phyloP scores from a whole-genome alignment of 164 flowering plant genomes.

The Sedum album region DNA sequence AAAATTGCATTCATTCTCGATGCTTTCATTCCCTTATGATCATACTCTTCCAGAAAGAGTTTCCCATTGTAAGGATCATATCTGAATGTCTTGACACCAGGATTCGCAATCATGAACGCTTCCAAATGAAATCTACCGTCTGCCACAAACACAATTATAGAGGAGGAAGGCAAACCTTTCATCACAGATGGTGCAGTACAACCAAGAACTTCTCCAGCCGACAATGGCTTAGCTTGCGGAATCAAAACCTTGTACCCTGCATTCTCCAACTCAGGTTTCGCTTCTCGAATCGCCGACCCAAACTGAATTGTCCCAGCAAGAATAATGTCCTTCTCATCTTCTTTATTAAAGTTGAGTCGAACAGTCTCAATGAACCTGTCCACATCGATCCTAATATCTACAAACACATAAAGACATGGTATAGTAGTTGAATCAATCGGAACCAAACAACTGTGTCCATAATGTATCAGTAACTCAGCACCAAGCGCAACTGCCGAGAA shows the following conservation, averaged over 20 bases:
- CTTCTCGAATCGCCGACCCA: conserved; percentile 61
- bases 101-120: conserved; percentile 96
- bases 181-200: conserved; percentile 75
- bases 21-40: conserved; percentile 79
- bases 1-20: conserved; percentile 58
- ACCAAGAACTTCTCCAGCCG: conserved; percentile 87
- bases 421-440: conserved; percentile 62
- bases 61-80: conserved; percentile 86
- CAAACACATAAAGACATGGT: conserved; percentile 84
- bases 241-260: conserved; percentile 54
- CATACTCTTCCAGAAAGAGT: conserved; percentile 87
- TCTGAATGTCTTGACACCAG: conserved; percentile 56
- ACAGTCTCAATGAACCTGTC: conserved; percentile 40
- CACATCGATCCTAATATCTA: conserved; percentile 70
- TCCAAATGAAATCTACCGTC: conserved; percentile 97
- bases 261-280: conserved; percentile 53
- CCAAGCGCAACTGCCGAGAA: conserved; percentile 72
- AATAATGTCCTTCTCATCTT: conserved; percentile 23
- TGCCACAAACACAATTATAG: conserved; percentile 64
- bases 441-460: conserved; percentile 88
- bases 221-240: conserved; percentile 84
- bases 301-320: conserved; percentile 94
- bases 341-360: conserved; percentile 25
- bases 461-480: conserved; percentile 79
- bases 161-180: conserved; percentile 5